These are phyloP conservation scores for Pelargonium citronellum DNA, from an alignment of 441 rosid genomes.

Conservation along the genomic window DNA sequence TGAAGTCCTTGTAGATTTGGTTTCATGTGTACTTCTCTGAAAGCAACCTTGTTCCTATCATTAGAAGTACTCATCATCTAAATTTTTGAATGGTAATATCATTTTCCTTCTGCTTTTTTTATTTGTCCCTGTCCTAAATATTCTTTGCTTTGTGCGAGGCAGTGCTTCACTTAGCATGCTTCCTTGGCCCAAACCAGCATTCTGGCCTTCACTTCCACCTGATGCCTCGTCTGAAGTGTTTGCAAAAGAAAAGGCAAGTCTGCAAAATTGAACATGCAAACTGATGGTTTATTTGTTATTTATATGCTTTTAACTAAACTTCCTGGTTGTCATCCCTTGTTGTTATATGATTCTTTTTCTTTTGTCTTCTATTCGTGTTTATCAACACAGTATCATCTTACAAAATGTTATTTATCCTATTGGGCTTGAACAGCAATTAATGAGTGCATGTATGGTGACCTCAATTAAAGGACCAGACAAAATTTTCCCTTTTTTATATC, in stretches of 20 bases:
- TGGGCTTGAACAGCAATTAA: neutral
- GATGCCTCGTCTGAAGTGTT: constrained; percentile 82
- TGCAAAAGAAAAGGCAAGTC: constrained; percentile 88
- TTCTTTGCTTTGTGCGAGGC: constrained; percentile 28
- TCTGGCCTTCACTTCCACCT: constrained; percentile 90
- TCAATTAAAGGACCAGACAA: neutral
- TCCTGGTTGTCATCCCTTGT: neutral
- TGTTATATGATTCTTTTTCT: neutral
- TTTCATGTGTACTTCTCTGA: constrained; percentile 10
- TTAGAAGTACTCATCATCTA: neutral
- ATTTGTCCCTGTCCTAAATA: constrained; percentile 16
- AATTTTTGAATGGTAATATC: constrained; percentile 1
- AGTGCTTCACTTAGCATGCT: constrained; percentile 99
- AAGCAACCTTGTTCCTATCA: constrained; percentile 18
- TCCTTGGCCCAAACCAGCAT: constrained; percentile 94
- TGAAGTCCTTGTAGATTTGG: constrained; percentile 16
- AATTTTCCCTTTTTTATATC: neutral
- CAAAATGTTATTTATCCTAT: neutral
- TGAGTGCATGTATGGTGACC: neutral
- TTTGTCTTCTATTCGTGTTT: neutral
- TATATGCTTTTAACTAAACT: neutral
- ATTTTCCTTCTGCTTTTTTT: constrained; percentile 9
- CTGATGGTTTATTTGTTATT: neutral
- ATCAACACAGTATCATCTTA: constrained; percentile 5
- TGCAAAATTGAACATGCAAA: neutral